Conservation (phyloP, 495 filamentous ascomycete genomes). For the Letharia columbiana region DNA sequence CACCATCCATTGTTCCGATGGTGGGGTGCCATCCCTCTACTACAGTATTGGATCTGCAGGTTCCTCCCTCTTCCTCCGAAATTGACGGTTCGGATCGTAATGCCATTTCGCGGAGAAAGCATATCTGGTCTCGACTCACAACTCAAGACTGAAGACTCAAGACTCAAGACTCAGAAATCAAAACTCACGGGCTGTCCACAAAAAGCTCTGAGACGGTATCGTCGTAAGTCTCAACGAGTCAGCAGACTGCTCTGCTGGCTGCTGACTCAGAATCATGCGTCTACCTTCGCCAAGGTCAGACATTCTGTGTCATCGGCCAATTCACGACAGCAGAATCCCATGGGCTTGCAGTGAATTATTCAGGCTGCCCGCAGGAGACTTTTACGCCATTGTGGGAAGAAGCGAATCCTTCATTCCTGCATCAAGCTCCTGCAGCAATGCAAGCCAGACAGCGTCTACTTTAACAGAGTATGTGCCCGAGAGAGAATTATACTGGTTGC, state of each 20-base stretch:
- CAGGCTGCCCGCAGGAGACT: not conserved
- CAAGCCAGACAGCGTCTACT: not conserved
- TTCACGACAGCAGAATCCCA: not conserved
- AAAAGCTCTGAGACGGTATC: not conserved
- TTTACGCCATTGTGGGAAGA: not conserved
- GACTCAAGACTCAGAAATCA: not conserved
- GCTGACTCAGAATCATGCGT: slow-evolving; percentile 7
- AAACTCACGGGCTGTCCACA: no score
- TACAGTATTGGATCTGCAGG: slow-evolving; percentile 9
- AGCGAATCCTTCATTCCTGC: not conserved
- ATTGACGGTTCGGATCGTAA: slow-evolving; percentile 16
- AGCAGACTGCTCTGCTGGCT: slow-evolving; percentile 1
- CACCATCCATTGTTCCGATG: not conserved
- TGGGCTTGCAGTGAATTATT: not conserved
- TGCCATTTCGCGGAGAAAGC: not conserved
- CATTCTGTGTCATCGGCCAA: not conserved
- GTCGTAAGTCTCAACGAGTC: not conserved
- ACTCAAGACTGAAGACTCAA: not conserved
- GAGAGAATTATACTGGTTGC: not conserved
- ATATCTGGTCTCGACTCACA: not conserved
- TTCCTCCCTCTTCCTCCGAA: slow-evolving; percentile 3
- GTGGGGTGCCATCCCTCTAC: not conserved
- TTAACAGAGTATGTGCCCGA: not conserved
- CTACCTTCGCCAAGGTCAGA: not conserved
- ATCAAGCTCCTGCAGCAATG: not conserved